Conservation (phyloP, 768 basidiomycete species). For the Panellus pusillus region DNA sequence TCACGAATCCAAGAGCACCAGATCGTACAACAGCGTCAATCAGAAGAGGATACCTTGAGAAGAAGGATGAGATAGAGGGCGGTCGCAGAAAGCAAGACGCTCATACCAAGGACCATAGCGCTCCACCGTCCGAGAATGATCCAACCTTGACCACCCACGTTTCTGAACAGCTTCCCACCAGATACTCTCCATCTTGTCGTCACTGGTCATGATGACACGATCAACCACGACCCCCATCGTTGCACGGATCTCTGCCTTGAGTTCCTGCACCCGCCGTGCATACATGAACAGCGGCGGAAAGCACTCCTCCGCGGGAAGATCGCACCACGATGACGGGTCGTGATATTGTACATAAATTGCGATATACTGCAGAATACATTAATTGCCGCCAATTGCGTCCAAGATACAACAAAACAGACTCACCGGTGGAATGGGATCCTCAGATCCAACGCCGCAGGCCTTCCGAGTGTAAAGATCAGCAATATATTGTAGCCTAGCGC, state of each 20-base stretch:
- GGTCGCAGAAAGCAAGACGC: background rate
- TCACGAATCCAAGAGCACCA: constrained; percentile 46
- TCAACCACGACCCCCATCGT: constrained; percentile 26
- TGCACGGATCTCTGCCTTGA: constrained; percentile 28
- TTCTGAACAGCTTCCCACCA: constrained; percentile 31
- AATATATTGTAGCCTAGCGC: constrained; percentile 22
- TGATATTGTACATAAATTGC: constrained; percentile 31
- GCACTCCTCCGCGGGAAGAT: constrained; percentile 26
- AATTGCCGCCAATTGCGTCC: background rate
- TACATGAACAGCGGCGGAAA: constrained; percentile 27
- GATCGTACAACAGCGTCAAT: constrained; percentile 53
- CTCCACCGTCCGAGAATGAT: constrained; percentile 17
- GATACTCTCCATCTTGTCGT: constrained; percentile 30
- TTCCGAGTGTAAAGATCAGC: constrained; percentile 26
- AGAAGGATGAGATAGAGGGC: background rate
- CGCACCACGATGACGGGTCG: constrained; percentile 31
- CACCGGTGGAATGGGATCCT: constrained; percentile 26
- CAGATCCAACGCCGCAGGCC: constrained; percentile 23
- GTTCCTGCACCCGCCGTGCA: constrained; percentile 30
- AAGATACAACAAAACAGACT: background rate
- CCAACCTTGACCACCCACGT: constrained; percentile 31
- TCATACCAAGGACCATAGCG: background rate
- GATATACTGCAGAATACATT: constrained; percentile 26
- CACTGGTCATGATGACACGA: constrained; percentile 39
- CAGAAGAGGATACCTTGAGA: constrained; percentile 32